phyloP scores from a whole-genome alignment of 1,284 basidiomycete species.

The Marasmius fiardii region DNA sequence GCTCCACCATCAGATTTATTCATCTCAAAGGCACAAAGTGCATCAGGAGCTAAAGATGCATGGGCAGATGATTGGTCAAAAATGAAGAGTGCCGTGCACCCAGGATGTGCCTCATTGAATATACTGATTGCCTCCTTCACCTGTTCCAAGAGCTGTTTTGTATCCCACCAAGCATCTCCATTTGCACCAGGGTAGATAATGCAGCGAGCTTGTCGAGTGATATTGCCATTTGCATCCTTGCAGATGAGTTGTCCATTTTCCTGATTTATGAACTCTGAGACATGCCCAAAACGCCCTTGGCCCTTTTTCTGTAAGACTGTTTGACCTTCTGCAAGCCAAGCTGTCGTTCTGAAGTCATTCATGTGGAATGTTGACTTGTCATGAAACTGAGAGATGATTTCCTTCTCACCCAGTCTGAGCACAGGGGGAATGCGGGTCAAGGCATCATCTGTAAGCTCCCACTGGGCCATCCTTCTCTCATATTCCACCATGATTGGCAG shows the following conservation, averaged over 20 bases:
- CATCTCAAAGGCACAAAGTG: slow-evolving; percentile 27
- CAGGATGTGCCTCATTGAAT: slow-evolving; percentile 22
- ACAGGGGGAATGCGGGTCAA: not conserved
- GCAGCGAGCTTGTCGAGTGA: slow-evolving; percentile 15
- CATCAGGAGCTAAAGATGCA: slow-evolving; percentile 23
- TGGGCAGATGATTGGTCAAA: slow-evolving; percentile 32
- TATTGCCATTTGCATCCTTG: slow-evolving; percentile 15
- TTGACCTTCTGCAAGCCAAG: not conserved
- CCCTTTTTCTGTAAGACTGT: slow-evolving; percentile 21
- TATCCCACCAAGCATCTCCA: not conserved
- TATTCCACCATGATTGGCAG: slow-evolving; percentile 26
- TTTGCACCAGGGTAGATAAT: slow-evolving; percentile 22
- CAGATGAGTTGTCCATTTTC: slow-evolving; percentile 19
- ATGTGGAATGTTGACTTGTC: slow-evolving; percentile 30
- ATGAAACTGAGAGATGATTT: slow-evolving; percentile 29
- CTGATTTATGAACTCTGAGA: slow-evolving; percentile 18
- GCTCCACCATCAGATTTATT: slow-evolving; percentile 27
- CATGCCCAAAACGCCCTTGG: slow-evolving; percentile 17
- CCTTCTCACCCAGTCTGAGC: slow-evolving; percentile 19
- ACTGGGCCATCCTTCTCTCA: slow-evolving; percentile 23
- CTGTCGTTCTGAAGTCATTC: slow-evolving; percentile 20
- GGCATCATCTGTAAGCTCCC: slow-evolving; percentile 14
- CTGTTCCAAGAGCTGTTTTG: slow-evolving; percentile 20
- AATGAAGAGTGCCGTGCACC: slow-evolving; percentile 23
- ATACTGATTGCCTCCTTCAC: slow-evolving; percentile 22